These are phyloP conservation scores for Misopates orontium DNA, from an alignment of 257 asterid species.

Conservation along the genomic window DNA sequence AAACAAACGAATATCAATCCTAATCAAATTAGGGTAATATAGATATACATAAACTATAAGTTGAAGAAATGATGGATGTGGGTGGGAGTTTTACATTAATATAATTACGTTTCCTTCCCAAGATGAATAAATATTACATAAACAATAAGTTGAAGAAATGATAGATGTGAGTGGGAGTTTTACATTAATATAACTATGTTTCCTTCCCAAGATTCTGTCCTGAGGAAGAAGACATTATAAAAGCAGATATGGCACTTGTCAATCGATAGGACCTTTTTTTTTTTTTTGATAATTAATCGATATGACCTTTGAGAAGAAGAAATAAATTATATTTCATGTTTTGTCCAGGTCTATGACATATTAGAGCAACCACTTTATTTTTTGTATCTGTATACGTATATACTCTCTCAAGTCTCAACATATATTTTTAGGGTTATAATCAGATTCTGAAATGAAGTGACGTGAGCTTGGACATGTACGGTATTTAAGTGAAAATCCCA, in stretches of 20 bases:
- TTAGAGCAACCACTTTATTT: neutral
- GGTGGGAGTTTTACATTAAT: neutral
- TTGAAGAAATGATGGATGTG: no score
- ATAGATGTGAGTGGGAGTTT: neutral
- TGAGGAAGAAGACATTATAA: slow-evolving; percentile 17
- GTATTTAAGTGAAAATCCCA: no score
- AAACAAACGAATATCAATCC: no score
- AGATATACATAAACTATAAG: no score
- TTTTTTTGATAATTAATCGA: neutral
- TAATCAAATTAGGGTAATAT: no score
- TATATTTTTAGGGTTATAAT: slow-evolving; percentile 39
- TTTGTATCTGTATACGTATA: neutral
- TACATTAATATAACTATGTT: neutral
- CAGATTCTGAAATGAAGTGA: slow-evolving; percentile 40
- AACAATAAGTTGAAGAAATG: no score
- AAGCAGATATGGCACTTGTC: slow-evolving; percentile 38
- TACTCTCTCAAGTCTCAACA: neutral
- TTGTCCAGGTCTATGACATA: neutral
- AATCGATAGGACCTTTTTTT: slow-evolving; percentile 22
- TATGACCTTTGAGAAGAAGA: no score
- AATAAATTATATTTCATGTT: no score
- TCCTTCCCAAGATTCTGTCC: slow-evolving; percentile 29
- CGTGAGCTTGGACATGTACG: slow-evolving; percentile 25
- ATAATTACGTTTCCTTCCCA: slow-evolving; percentile 7
- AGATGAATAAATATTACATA: no score